Evolutionary conservation across 306 rosid genomes (phyloP).

Genomic region (Cercis canadensis): DNA sequence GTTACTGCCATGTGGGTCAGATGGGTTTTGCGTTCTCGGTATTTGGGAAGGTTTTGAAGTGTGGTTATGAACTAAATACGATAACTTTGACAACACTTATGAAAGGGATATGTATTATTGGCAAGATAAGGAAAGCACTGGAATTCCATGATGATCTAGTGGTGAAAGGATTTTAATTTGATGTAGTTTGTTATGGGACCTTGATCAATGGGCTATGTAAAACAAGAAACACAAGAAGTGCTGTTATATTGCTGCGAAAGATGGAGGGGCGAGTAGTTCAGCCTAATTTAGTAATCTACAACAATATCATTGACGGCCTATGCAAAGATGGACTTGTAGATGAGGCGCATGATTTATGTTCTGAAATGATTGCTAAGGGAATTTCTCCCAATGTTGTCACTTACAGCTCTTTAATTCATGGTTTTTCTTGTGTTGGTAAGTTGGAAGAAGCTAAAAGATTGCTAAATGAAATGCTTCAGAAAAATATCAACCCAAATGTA

Average conservation of each 20-base stretch:
- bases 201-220: not conserved
- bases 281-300: not conserved
- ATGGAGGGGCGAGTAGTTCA: not conserved
- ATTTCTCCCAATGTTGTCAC: not conserved
- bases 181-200: not conserved
- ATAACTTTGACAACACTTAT: slow-evolving; percentile 29
- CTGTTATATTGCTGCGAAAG: not conserved
- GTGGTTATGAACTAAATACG: slow-evolving; percentile 34
- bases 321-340: slow-evolving; percentile 1
- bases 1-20: slow-evolving; percentile 44
- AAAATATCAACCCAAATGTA: too few relatives aligned
- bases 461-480: too few relatives aligned
- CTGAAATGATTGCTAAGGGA: slow-evolving; percentile 12
- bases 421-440: not conserved
- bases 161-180: slow-evolving; percentile 24
- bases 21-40: slow-evolving; percentile 43
- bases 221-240: not conserved
- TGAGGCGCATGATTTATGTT: slow-evolving; percentile 12
- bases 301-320: slow-evolving; percentile 8
- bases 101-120: slow-evolving; percentile 40
- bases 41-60: slow-evolving; percentile 32
- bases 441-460: too few relatives aligned
- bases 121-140: slow-evolving; percentile 34
- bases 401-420: slow-evolving; percentile 21
- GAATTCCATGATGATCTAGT: slow-evolving; percentile 25